These are phyloP conservation scores for Fusarium euwallaceae DNA, from an alignment of 2,329 filamentous ascomycete genomes.

Conservation along the genomic window DNA sequence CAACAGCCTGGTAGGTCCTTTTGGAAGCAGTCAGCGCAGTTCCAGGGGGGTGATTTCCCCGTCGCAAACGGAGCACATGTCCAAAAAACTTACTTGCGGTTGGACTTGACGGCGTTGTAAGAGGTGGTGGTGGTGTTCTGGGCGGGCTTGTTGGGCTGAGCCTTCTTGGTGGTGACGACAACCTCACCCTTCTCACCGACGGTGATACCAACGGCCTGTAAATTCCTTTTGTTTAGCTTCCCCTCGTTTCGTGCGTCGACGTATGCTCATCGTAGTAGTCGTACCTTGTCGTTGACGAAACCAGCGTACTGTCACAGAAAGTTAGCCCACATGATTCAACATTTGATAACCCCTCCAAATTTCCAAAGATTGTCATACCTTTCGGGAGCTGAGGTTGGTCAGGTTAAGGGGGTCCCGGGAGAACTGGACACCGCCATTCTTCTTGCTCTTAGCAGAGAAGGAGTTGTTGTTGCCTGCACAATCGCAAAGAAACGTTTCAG, in stretches of 20 bases:
- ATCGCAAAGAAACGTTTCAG: conserved; percentile 39
- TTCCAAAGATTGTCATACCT: conserved; percentile 67
- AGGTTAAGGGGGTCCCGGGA: conserved; percentile 96
- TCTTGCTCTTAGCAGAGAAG: conserved; percentile 91
- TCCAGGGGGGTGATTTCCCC: neutral
- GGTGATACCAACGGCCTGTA: conserved; percentile 84
- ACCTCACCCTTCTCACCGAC: conserved; percentile 83
- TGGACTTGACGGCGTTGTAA: conserved; percentile 79
- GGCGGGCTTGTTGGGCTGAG: conserved; percentile 79
- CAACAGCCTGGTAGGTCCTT: conserved; percentile 94
- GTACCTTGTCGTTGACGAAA: conserved; percentile 94
- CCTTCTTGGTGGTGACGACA: conserved; percentile 87
- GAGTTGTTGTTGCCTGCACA: conserved; percentile 84
- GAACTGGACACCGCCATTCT: conserved; percentile 85
- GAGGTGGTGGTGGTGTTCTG: conserved; percentile 73
- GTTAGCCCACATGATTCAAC: conserved; percentile 51
- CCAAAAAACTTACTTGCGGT: conserved; percentile 70
- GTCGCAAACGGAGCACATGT: neutral
- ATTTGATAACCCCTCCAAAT: conserved; percentile 4
- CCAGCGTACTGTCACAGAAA: conserved; percentile 78
- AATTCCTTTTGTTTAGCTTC: conserved; percentile 43
- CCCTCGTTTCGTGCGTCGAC: conserved; percentile 23
- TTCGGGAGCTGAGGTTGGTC: conserved; percentile 90
- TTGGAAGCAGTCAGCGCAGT: conserved; percentile 38
- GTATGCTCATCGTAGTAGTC: conserved; percentile 34